Base-by-base conservation (phyloP, 2,329 filamentous ascomycete genomes). In the Fusarium proliferatum region DNA sequence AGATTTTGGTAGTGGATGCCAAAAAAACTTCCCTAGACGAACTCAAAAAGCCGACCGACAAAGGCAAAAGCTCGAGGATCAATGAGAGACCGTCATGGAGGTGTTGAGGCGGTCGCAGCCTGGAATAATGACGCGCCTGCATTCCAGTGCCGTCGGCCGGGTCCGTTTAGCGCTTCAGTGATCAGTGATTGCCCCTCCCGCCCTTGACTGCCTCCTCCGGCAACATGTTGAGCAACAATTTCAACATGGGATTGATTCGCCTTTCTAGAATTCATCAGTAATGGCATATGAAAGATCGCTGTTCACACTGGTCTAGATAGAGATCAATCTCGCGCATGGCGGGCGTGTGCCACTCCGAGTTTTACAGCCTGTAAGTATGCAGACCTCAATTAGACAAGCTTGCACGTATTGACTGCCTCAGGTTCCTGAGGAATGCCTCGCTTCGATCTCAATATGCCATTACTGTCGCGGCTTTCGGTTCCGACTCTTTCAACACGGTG, bases 281-380 rank as follows among this genome's bases (percentile, higher is more conserved):
- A 10, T 30, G 30, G 8, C 19, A 2, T 19, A 5, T 11, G 9
- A 9, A 19, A 8, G 16, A 48, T 30, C 19, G 19, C 4, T 9
- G 9, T 30, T 21, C 1, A 2, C 13, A n/a, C 4, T n/a, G 45
- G 26, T 10, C 19, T 15, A 2, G 4, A 30, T 8, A n/a, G 26
- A 48, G 6, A 48, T 48, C 45, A 21, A 2, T 30, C 26, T 28
- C 19, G 26, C 6, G 13, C 13, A 30, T n/a, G 12, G 13, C 19
- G 13, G 45, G 19, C 4, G 19, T n/a, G 19, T 48, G 19, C 7
- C 9, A 30, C 45, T 4, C 19, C 26, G 26, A 48, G 26, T n/a
- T 16, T 19, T n/a, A 30, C 19, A 30, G 21, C 9, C 26, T 16
- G 45, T 30, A n/a, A 48, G 45, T 30, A 30, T n/a, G 9, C 17